Conservation (phyloP, 1,284 basidiomycete genomes). For the Rhodofomes roseus region DNA sequence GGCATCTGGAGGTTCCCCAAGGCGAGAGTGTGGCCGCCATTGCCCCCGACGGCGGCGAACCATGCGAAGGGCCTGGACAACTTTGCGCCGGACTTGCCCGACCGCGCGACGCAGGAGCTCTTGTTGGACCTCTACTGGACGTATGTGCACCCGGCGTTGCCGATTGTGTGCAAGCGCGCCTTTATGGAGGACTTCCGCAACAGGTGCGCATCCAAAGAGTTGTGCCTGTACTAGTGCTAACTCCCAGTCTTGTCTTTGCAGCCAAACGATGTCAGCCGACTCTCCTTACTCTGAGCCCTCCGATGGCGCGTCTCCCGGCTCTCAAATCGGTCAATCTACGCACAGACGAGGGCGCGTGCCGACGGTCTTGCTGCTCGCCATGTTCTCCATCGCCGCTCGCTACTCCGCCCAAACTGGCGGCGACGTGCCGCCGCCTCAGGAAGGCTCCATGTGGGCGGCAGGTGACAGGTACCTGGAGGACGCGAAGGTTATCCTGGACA, state of each 20-base stretch:
- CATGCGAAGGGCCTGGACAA: constrained; percentile 36
- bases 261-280: constrained; percentile 16
- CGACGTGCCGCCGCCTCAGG: constrained; percentile 39
- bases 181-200: constrained; percentile 61
- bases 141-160: constrained; percentile 74
- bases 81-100: constrained; percentile 45
- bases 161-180: constrained; percentile 65
- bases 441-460: constrained; percentile 74
- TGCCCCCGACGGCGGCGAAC: constrained; percentile 34
- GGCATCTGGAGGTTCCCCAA: constrained; percentile 85
- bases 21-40: constrained; percentile 78
- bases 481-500: constrained; percentile 69
- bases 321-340: constrained; percentile 36
- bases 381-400: constrained; percentile 76
- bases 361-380: constrained; percentile 66
- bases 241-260: too few relatives aligned
- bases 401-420: constrained; percentile 39
- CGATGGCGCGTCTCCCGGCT: constrained; percentile 27
- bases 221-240: too few relatives aligned
- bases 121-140: constrained; percentile 75
- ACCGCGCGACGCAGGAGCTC: constrained; percentile 55
- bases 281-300: constrained; percentile 27
- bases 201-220: constrained; percentile 29
- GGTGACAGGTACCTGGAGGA: constrained; percentile 71
- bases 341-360: constrained; percentile 49